A percentile compares a stretch with the other conserved stretches of the same genome.
Conservation (phyloP, 768 basidiomycete species). For the Collybia nuda region DNA sequence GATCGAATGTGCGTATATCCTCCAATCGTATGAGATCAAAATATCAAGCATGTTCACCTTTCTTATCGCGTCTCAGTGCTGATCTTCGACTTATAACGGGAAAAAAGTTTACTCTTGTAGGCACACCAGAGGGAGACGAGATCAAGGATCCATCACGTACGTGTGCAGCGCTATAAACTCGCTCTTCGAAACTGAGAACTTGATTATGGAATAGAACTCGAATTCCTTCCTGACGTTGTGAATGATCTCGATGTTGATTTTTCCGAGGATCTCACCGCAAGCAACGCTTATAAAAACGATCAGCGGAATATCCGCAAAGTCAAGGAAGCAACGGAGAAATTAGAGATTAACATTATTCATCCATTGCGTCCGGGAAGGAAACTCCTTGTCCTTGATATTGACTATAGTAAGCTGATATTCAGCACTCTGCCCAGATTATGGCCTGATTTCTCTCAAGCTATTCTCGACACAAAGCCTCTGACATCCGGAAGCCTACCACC, state of each 20-base stretch:
- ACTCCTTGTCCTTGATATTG: slow-evolving; percentile 83
- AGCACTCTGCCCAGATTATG: slow-evolving; percentile 1
- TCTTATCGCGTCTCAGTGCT: slow-evolving; percentile 32
- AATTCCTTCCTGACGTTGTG: slow-evolving; percentile 64
- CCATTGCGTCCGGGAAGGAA: slow-evolving; percentile 76
- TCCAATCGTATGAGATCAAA: not conserved
- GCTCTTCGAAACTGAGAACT: not conserved
- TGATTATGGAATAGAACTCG: slow-evolving; percentile 45
- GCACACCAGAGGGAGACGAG: slow-evolving; percentile 83
- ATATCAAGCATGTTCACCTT: slow-evolving; percentile 3
- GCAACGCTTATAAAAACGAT: slow-evolving; percentile 68
- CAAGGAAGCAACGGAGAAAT: slow-evolving; percentile 64
- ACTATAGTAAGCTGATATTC: slow-evolving; percentile 62
- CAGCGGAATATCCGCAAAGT: slow-evolving; percentile 82
- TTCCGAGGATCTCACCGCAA: slow-evolving; percentile 54
- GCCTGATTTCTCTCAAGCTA: slow-evolving; percentile 44
- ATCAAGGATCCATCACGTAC: slow-evolving; percentile 76
- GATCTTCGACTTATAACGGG: slow-evolving; percentile 58
- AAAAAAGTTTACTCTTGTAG: slow-evolving; percentile 83
- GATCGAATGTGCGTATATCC: slow-evolving; percentile 50
- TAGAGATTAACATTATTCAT: slow-evolving; percentile 71
- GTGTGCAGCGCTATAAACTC: slow-evolving; percentile 10
- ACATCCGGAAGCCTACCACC: slow-evolving; percentile 81
- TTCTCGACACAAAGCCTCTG: slow-evolving; percentile 82
- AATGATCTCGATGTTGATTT: slow-evolving; percentile 88